Evolutionary conservation across 306 rosid genomes (phyloP), one percentile per base, ranked within the genome.

Genomic region (Vachellia collinsii): DNA sequence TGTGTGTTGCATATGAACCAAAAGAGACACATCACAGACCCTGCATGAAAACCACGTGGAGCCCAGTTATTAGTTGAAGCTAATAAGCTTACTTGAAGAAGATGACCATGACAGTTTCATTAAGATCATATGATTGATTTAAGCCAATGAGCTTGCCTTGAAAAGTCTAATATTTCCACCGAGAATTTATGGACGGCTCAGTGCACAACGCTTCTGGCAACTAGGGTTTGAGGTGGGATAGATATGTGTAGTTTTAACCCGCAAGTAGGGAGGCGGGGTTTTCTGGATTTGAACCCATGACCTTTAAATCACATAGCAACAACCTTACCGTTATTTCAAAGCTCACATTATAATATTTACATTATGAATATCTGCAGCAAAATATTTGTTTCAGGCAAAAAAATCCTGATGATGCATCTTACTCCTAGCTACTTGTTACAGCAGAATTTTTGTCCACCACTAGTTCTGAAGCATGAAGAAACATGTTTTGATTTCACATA

Each of bases 71-170:
- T 20, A 29, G 34, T 75, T 80, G 23, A 54, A n/a, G 22, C 59
- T 17, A 17, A 16, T 51, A 79, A 62, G 76, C 42, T 69, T 75
- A 80, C 20, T 46, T 75, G 66, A 78, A 43, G 19, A 78, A 42
- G 63, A n/a, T 86, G 88, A 86, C 34, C 70, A 63, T 85, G 89
- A 88, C 88, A 83, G 80, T 85, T 86, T 83, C 86, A 81, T 83
- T 83, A 76, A 74, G 70, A 75, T 61, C 50, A 54, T 50, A 3
- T 14, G 42, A 14, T 10, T 8, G 34, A 81, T 69, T 66, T 70
- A 56, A 43, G 88, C 86, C 91, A 83, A 81, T 41, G 54, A 62
- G 74, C 43, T 72, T 68, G 44, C 74, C 41, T 10, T 46, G 50
- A 65, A 46, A 37, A 80, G 11, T 46, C 43, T n/a, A 53, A 53